Percentiles rank a stretch among this genome's conserved stretches.
These are phyloP conservation scores for Helotiales sp. DNA, from an alignment of 2,329 filamentous ascomycete species.

Conservation along the genomic window DNA sequence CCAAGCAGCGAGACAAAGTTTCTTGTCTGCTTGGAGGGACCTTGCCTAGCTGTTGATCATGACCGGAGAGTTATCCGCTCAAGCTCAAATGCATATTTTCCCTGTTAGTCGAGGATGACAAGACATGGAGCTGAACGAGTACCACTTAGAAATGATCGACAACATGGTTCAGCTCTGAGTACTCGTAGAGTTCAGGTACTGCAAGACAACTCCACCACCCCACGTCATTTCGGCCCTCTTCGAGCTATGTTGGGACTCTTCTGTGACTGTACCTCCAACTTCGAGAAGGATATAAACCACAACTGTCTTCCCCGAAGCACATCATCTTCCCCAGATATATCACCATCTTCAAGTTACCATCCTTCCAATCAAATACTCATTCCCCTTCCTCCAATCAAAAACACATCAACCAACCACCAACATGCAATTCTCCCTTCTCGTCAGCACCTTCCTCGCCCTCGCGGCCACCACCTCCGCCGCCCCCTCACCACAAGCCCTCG, in stretches of 20 bases:
- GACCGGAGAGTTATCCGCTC: neutral
- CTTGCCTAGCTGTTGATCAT: neutral
- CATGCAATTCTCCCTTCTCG: neutral
- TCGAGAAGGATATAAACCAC: neutral
- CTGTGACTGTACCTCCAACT: neutral
- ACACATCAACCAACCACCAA: neutral
- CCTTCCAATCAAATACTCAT: neutral
- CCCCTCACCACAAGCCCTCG: neutral
- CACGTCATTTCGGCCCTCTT: neutral
- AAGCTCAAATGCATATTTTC: neutral
- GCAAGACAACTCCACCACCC: neutral
- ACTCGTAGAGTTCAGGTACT: neutral
- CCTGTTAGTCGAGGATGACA: too few species aligned
- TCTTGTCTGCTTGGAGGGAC: neutral
- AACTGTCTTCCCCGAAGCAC: neutral
- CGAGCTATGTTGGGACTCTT: neutral
- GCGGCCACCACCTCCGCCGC: neutral
- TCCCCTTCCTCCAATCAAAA: neutral
- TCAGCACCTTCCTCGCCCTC: neutral
- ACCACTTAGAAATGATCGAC: neutral
- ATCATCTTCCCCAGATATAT: neutral
- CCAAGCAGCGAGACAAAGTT: neutral
- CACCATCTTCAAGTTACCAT: neutral
- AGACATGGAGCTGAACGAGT: neutral
- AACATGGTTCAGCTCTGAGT: neutral